phyloP scores from a whole-genome alignment of 169 alveolate species.

The Perkinsus marinus region DNA sequence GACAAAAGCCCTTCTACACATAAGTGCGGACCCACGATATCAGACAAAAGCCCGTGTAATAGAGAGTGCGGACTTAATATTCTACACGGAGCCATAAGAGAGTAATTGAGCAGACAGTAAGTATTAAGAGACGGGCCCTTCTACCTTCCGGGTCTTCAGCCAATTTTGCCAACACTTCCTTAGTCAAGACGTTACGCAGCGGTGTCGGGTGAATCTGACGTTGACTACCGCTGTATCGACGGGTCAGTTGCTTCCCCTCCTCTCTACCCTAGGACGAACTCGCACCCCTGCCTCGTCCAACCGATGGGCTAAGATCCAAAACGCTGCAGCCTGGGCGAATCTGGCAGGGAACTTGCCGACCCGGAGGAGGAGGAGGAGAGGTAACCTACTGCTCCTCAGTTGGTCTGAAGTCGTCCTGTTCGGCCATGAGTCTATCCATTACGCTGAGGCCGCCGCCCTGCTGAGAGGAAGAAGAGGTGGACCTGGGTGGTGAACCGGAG shows the following conservation, averaged over 20 bases:
- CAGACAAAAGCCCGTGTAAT: no score
- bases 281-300: not conserved
- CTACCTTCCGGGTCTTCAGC: not conserved
- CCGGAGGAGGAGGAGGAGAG: no score
- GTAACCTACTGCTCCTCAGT: not conserved
- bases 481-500: not conserved
- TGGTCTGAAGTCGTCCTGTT: not conserved
- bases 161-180: not conserved
- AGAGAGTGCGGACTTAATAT: no score
- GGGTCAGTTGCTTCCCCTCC: not conserved
- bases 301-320: not conserved
- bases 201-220: not conserved
- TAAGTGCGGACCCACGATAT: no score
- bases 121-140: not conserved
- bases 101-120: not conserved
- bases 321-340: not conserved
- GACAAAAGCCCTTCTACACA: no score
- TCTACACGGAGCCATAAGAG: no score
- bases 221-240: not conserved
- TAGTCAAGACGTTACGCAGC: not conserved
- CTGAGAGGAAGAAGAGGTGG: not conserved
- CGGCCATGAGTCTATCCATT: not conserved
- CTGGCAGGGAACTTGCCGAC: not conserved
- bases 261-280: not conserved
- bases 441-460: not conserved